These are phyloP conservation scores for Microcyclosporella mali DNA, from an alignment of 2,329 filamentous ascomycete species.

Conservation along the genomic window DNA sequence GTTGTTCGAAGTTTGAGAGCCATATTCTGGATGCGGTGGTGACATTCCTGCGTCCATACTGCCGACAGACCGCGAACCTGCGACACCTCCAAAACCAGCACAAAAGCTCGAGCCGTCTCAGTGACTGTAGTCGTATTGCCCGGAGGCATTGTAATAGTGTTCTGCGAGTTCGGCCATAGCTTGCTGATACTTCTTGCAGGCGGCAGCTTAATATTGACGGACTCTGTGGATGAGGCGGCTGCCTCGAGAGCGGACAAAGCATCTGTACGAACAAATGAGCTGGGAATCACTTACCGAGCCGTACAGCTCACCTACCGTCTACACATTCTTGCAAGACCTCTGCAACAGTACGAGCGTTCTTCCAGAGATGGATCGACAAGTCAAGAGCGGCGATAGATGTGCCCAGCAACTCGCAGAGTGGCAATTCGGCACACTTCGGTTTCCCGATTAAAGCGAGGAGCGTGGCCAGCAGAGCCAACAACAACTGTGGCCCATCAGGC, in stretches of 20 bases:
- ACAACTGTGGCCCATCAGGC: conserved; percentile 42
- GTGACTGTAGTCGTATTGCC: conserved; percentile 31
- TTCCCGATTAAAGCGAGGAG: conserved; percentile 44
- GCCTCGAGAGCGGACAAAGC: conserved; percentile 40
- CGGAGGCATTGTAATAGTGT: conserved; percentile 37
- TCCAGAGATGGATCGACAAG: conserved; percentile 32
- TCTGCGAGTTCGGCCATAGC: conserved; percentile 35
- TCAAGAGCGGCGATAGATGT: conserved; percentile 34
- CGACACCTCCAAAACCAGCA: conserved; percentile 23
- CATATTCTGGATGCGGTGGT: conserved; percentile 17
- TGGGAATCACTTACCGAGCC: conserved; percentile 17
- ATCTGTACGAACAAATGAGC: conserved; percentile 35
- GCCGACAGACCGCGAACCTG: conserved; percentile 12
- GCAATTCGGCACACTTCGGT: conserved; percentile 37
- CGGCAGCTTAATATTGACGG: conserved; percentile 33
- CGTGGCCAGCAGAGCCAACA: conserved; percentile 50
- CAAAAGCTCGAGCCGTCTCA: conserved; percentile 16
- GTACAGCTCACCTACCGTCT: conserved; percentile 30
- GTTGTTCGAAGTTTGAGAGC: conserved; percentile 4
- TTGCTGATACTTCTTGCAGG: conserved; percentile 34
- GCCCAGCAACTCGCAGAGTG: conserved; percentile 35
- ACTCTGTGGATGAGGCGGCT: conserved; percentile 8
- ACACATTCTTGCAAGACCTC: conserved; percentile 37
- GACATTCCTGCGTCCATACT: conserved; percentile 20
- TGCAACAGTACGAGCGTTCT: conserved; percentile 29